These are phyloP conservation scores for Myxozyma nipponensis DNA, from an alignment of 805 yeast species.

Conservation along the genomic window DNA sequence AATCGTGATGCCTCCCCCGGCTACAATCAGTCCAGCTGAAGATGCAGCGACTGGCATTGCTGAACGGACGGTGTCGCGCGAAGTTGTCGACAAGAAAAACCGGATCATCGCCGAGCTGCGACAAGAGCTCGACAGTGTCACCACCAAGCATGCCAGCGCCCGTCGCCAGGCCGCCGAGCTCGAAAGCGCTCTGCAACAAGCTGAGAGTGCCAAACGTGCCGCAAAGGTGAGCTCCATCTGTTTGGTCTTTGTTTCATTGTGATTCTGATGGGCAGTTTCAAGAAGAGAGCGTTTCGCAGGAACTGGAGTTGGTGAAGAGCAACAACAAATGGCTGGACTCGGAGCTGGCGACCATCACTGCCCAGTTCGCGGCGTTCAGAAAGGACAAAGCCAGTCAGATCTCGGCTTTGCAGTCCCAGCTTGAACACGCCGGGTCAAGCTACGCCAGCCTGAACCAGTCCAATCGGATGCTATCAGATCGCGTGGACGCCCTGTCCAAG, in stretches of 20 bases:
- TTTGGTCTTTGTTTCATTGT: background rate
- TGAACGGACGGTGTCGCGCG: constrained; percentile 16
- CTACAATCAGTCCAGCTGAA: background rate
- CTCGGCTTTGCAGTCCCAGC: constrained; percentile 36
- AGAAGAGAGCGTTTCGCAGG: constrained; percentile 42
- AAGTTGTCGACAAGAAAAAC: constrained; percentile 34
- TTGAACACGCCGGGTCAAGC: constrained; percentile 40
- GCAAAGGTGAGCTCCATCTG: constrained; percentile 14
- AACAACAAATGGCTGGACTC: constrained; percentile 44
- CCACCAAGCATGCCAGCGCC: constrained; percentile 38
- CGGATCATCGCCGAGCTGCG: constrained; percentile 35
- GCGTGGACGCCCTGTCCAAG: constrained; percentile 40
- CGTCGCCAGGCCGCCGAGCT: constrained; percentile 43
- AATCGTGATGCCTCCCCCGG: background rate
- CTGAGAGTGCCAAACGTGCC: constrained; percentile 33
- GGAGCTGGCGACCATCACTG: constrained; percentile 38
- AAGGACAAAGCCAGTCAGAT: constrained; percentile 37
- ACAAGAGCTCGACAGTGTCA: constrained; percentile 41
- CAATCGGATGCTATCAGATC: constrained; percentile 37
- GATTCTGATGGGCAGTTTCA: constrained; percentile 32
- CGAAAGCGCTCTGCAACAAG: constrained; percentile 39
- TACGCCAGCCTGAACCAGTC: constrained; percentile 32
- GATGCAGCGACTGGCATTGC: no score
- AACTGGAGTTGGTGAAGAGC: constrained; percentile 41
- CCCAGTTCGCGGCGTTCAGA: constrained; percentile 36